Evolutionary conservation across 441 rosid genomes (phyloP), one percentile per base, ranked within the genome.

Genomic region (Flueggea neowawraea): DNA sequence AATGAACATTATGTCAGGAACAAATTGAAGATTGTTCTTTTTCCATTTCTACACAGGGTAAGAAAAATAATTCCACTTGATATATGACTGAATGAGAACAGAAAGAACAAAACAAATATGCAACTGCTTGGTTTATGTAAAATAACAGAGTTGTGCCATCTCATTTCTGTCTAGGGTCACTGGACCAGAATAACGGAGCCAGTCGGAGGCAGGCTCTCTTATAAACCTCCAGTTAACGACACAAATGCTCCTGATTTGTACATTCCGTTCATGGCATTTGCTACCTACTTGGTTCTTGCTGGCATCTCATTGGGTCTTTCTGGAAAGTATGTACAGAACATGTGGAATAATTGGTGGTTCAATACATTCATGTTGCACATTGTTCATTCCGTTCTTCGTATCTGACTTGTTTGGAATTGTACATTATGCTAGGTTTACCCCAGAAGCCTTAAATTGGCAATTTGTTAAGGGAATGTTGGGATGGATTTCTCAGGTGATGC

Each of bases 161-260:
- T 6, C 33, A 16, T 39, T 60, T n/a, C 12, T 59, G 31, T 52
- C 32, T 12, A 73, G 82, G 86, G 82, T 7, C 82, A 72, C 48
- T 76, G 82, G 86, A 76, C 78, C 16, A 51, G 78, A 52, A 75
- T 75, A 58, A 72, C 84, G 0, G 84, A 79, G 63, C 78, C 82
- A 49, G 79, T 82, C 7, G 77, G 75, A 45, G 82, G 84, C 58
- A 54, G 69, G 52, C 80, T 77, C 4, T 77, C 80, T 32, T 76
- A 79, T 53, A 74, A 70, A 59, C 82, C 80, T 12, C 80, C 84
- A 10, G 61, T 82, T 17, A 59, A 72, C 51, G 82, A 82, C 58
- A 70, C 72, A 55, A 82, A 82, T 69, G 86, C 86, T 47, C 84
- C 84, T 0, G 84, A 82, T 55, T 69, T 77, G 16, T 82, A 82